Evolutionary conservation across 2,329 filamentous ascomycete species (phyloP).

Genomic region (Metarhizium sp.): DNA sequence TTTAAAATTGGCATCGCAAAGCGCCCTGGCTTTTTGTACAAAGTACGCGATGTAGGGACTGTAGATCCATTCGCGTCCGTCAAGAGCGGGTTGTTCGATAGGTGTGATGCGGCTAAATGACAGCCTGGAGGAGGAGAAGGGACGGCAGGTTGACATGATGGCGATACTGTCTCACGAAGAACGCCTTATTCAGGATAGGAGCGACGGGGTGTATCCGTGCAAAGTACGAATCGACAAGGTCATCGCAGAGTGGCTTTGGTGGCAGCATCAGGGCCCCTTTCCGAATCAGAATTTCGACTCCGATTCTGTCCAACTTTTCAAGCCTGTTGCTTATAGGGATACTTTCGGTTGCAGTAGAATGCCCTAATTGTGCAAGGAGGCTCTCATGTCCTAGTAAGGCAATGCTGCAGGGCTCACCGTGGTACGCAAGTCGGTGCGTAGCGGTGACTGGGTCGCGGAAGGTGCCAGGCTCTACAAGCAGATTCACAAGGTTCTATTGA

Average conservation of each 20-base stretch:
- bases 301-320: constrained; percentile 87
- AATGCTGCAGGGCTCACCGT: constrained; percentile 94
- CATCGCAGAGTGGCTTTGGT: constrained; percentile 80
- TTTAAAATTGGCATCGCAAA: constrained; percentile 96
- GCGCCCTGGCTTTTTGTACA: constrained; percentile 94
- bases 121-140: constrained; percentile 76
- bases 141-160: constrained; percentile 91
- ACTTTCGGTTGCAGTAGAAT: constrained; percentile 52
- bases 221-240: constrained; percentile 90
- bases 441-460: constrained; percentile 92
- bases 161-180: constrained; percentile 88
- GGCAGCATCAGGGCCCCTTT: constrained; percentile 89
- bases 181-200: constrained; percentile 83
- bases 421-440: constrained; percentile 83
- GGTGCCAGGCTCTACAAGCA: constrained; percentile 93
- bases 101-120: constrained; percentile 84
- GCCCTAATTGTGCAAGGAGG: constrained; percentile 83
- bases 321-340: constrained; percentile 53
- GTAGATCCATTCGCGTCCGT: constrained; percentile 96
- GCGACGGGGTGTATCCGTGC: constrained; percentile 94
- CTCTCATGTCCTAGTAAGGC: constrained; percentile 89
- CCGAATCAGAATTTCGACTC: constrained; percentile 91
- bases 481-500: constrained; percentile 62
- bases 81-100: constrained; percentile 87
- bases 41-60: constrained; percentile 87